These are phyloP conservation scores for Wickerhamiella slavikovae DNA, from an alignment of 805 yeast genomes.

Conservation along the genomic window DNA sequence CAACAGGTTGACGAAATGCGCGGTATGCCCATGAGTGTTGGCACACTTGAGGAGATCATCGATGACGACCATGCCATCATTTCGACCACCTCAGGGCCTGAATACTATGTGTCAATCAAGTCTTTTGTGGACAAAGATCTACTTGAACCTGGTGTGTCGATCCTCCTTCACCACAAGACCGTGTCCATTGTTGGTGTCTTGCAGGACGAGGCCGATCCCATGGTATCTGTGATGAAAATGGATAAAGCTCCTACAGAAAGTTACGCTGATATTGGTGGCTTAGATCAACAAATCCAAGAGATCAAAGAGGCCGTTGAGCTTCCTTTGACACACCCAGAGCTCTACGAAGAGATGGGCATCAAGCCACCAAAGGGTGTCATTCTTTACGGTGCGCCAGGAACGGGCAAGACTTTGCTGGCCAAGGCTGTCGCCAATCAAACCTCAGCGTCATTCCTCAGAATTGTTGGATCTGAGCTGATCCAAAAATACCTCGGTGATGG, in stretches of 20 bases:
- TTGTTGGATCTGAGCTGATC: slow-evolving; percentile 91
- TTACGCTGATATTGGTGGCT: slow-evolving; percentile 93
- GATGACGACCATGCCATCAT: slow-evolving; percentile 99
- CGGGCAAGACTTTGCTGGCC: slow-evolving; percentile 88
- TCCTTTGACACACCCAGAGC: slow-evolving; percentile 89
- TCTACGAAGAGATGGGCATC: slow-evolving; percentile 96
- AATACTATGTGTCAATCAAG: slow-evolving; percentile 85
- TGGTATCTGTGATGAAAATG: slow-evolving; percentile 92
- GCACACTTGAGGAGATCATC: slow-evolving; percentile 88
- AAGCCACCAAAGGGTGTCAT: slow-evolving; percentile 97
- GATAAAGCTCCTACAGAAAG: slow-evolving; percentile 96
- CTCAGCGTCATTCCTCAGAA: slow-evolving; percentile 83
- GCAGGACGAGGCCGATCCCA: slow-evolving; percentile 94
- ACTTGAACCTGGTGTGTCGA: slow-evolving; percentile 93
- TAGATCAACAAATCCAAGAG: slow-evolving; percentile 90
- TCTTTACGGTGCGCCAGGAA: slow-evolving; percentile 93
- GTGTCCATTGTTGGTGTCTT: slow-evolving; percentile 95
- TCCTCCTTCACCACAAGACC: slow-evolving; percentile 82
- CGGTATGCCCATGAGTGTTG: slow-evolving; percentile 91
- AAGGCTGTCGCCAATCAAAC: slow-evolving; percentile 98
- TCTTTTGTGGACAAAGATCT: slow-evolving; percentile 94
- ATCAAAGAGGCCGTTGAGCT: slow-evolving; percentile 93
- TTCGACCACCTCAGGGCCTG: slow-evolving; percentile 88
- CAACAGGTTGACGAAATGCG: slow-evolving; percentile 88
- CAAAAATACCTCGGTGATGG: slow-evolving; percentile 97